Evolutionary conservation across 306 rosid genomes (phyloP).

Genomic region (Morella rubra): DNA sequence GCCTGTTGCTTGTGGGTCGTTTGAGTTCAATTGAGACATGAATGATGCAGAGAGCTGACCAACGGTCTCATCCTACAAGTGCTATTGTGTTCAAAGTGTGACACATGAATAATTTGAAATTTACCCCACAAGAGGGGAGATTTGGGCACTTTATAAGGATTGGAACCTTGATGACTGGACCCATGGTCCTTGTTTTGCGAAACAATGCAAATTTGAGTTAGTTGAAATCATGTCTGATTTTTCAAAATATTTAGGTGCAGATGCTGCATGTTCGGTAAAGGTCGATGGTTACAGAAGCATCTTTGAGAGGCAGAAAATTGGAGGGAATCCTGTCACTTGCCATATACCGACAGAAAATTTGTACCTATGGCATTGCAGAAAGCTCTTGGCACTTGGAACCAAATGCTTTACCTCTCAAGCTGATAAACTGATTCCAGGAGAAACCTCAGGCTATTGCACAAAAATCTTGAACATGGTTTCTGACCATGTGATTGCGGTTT

Average conservation of each 20-base stretch:
- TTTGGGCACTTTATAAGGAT: conserved; percentile 27
- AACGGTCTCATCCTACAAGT: conserved; percentile 9
- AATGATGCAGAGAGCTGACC: conserved; percentile 1
- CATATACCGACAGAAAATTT: conserved; percentile 10
- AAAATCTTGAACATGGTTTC: not conserved
- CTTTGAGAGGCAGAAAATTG: conserved; percentile 17
- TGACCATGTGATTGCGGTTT: not conserved
- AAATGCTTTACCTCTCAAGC: conserved; percentile 23
- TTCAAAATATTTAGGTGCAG: conserved; percentile 21
- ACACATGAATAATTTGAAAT: conserved; percentile 26
- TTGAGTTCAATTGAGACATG: conserved; percentile 8
- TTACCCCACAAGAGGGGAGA: conserved; percentile 28
- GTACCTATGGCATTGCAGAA: conserved; percentile 19
- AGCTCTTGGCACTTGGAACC: conserved; percentile 31
- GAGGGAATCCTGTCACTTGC: conserved; percentile 10
- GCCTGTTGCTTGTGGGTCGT: conserved; percentile 31
- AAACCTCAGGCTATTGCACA: not conserved
- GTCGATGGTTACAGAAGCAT: conserved; percentile 21
- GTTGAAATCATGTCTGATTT: conserved; percentile 24
- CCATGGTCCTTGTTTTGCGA: not conserved
- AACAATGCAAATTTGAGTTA: conserved; percentile 10
- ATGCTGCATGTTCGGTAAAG: conserved; percentile 17
- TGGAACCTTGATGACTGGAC: conserved; percentile 25
- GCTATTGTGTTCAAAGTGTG: conserved; percentile 15
- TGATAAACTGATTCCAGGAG: not conserved